Base-by-base conservation (phyloP, 345 rosid genomes). In the Trapa incisa region DNA sequence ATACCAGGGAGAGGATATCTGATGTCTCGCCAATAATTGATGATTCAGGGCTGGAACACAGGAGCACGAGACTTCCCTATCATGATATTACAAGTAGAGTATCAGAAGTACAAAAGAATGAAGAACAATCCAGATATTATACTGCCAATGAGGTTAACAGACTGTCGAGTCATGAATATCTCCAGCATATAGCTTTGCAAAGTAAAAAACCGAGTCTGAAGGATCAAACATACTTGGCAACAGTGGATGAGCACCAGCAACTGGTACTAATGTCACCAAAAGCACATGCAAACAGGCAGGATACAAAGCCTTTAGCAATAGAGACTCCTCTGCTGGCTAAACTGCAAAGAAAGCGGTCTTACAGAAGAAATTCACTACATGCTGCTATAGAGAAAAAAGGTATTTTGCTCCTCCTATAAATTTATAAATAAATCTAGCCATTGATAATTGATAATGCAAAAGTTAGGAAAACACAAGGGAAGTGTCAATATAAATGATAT, bases 1-100 rank as follows among this genome's bases (percentile, higher is more conserved):
- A 67, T 36, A 52, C 9, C 15, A 50, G 67, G 69, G 17, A 42
- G 65, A 60, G 66, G 29, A 42, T 47, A 17, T 65, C 64, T 65
- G 37, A 54, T 32, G 45, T 17, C 36, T 47, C 68, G 14, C 61
- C 54, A n/a, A 16, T 65, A 37, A 29, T 38, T 29, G 41, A 57
- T 39, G 65, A 61, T 71, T 42, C 73, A 64, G 65, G 64, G 22
- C 68, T 42, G 42, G 32, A 3, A 33, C 68, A 65, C 41, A 47
- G 35, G 33, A 3, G 42, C 68, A 65, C 12, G 66, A 37, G 61
- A 57, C 35, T 61, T 32, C 39, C 22, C 14, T 37, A 16, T 35
- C 12, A 29, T 63, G 37, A 63, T 5, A 13, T 22, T 35, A 38
- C 38, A 37, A 15, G 47, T 17, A 47, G 32, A 47, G 36, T 35